Evolutionary conservation across 768 basidiomycete genomes (phyloP), one percentile per base, ranked within the genome.

Genomic region (Galerina marginata): DNA sequence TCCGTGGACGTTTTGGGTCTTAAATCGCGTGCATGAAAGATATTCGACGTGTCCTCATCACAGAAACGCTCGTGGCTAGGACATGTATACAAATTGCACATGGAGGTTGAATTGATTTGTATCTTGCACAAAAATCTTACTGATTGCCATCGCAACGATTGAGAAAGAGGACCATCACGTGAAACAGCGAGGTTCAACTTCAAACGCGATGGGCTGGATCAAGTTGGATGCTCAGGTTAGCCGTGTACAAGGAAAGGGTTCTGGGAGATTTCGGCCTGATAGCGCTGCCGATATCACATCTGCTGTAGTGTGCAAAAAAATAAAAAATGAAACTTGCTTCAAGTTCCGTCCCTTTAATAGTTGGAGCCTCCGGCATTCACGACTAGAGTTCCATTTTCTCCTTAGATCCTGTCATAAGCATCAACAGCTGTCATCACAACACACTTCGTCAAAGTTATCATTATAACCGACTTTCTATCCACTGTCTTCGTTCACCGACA

Each of bases 141-240:
- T 42, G n/a, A 58, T 59, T 56, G 39, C 61, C 65, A 63, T 65
- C 65, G 65, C 65, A 48, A 54, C 62, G 54, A 60, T 46, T 50
- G 48, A 56, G 6, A 50, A 50, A 37, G 40, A 37, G 20, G 20
- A 20, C 20, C 20, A 58, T 64, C 65, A 67, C 63, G 60, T 67
- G 65, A 56, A 56, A 61, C 20, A 20, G 20, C 20, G 20, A 20
- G 20, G 20, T 20, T 2, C 20, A 20, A 20, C 20, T 20, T 20
- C 20, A 20, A 20, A 20, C 20, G 20, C 20, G 20, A 20, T 20
- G 20, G 50, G 54, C 42, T 56, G 46, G 39, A 12, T 25, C 40
- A 46, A 45, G 14, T 55, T 48, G 40, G 40, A 49, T 26, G 37
- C 6, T 38, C 25, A 49, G 20, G 25, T 36, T 26, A 37, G 50